A percentile compares a stretch with the other conserved stretches of the same genome.
Conservation (phyloP, 2,329 filamentous ascomycete species). For the Penicillium expansum region DNA sequence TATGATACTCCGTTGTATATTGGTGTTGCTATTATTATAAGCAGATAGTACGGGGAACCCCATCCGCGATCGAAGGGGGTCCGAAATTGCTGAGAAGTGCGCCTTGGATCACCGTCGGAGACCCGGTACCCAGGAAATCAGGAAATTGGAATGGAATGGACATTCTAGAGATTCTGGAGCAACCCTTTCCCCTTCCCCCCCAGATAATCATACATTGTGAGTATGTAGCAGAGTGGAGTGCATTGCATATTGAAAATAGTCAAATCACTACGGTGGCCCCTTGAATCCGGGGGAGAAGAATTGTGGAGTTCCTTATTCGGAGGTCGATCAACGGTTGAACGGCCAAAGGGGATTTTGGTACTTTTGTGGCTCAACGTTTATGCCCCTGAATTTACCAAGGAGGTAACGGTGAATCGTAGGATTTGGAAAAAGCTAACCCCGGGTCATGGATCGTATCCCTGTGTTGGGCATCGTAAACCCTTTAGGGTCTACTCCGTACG, state of each 20-base stretch:
- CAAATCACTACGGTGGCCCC: constrained; percentile 7
- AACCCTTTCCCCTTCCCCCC: too few species aligned
- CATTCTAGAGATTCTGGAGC: constrained; percentile 9
- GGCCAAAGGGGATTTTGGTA: background rate
- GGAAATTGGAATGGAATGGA: constrained; percentile 8
- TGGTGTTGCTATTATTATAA: background rate
- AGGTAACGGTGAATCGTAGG: background rate
- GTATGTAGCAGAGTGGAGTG: too few species aligned
- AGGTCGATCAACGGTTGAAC: constrained; percentile 4
- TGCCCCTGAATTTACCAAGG: constrained; percentile 1
- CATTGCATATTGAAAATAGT: constrained; percentile 14
- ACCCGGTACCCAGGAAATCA: constrained; percentile 14
- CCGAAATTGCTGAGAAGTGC: background rate
- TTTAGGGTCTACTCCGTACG: background rate
- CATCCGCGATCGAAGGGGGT: constrained; percentile 1
- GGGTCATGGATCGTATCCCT: constrained; percentile 2
- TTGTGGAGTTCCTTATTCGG: constrained; percentile 8
- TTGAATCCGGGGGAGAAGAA: constrained; percentile 19
- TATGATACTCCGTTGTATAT: background rate
- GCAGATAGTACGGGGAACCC: background rate
- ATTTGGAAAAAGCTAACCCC: background rate
- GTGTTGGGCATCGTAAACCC: background rate
- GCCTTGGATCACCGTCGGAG: constrained; percentile 2
- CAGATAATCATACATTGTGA: too few species aligned
- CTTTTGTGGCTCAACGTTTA: constrained; percentile 5